Percentiles rank a stretch among this genome's conserved stretches.
Evolutionary conservation across 805 yeast genomes (phyloP).

Genomic region (Kluyveromyces starmeri): DNA sequence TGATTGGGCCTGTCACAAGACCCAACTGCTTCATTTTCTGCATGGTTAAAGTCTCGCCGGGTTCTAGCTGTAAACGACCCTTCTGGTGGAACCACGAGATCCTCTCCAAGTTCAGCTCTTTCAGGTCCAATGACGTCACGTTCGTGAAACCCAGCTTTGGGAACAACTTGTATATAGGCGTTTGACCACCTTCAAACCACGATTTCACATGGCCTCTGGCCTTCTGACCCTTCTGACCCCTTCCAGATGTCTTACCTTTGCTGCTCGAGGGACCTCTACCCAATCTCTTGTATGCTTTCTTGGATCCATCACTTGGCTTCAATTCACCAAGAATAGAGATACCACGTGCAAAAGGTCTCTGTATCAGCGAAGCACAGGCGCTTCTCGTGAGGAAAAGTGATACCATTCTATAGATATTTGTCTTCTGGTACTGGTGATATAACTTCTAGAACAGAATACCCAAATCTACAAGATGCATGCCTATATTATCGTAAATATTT

Average conservation of each 20-base stretch:
- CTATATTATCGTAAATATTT: too few relatives aligned
- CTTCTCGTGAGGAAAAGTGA: too few relatives aligned
- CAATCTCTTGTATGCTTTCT: constrained; percentile 54
- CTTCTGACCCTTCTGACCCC: constrained; percentile 98
- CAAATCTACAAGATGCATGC: too few relatives aligned
- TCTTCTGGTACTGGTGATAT: too few relatives aligned
- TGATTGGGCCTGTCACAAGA: constrained; percentile 57
- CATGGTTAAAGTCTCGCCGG: constrained; percentile 64
- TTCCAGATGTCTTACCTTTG: constrained; percentile 87
- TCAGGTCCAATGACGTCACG: constrained; percentile 43
- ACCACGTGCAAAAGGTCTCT: constrained; percentile 21
- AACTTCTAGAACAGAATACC: too few relatives aligned
- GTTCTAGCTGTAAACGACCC: constrained; percentile 51
- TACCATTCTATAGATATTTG: too few relatives aligned
- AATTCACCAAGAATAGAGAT: constrained; percentile 45
- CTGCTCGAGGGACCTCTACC: constrained; percentile 97
- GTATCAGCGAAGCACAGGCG: constrained; percentile 1
- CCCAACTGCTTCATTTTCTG: constrained; percentile 69
- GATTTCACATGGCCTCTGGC: constrained; percentile 85
- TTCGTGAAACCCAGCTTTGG: constrained; percentile 86
- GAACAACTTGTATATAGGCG: constrained; percentile 75
- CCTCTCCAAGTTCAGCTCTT: constrained; percentile 55
- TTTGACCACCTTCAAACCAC: constrained; percentile 99
- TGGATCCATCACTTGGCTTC: constrained; percentile 55
- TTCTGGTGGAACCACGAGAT: constrained; percentile 62